Percentiles rank a stretch among this genome's conserved stretches.
phyloP scores from a whole-genome alignment of 805 yeast genomes.

The Myxozyma melibiosi region DNA sequence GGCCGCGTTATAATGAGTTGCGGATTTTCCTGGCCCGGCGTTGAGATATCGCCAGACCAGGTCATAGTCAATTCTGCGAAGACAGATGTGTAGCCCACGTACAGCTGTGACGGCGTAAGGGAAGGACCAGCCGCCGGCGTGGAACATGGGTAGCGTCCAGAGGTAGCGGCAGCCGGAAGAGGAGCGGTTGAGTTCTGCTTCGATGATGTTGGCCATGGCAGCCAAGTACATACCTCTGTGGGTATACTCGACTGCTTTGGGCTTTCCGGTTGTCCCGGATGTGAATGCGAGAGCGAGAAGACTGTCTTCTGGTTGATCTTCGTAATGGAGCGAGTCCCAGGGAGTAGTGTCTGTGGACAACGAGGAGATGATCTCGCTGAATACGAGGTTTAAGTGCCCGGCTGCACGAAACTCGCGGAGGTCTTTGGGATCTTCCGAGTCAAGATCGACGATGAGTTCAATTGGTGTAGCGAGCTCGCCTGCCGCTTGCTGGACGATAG shows the following conservation, averaged over 20 bases:
- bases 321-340: constrained; percentile 23
- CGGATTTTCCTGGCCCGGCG: constrained; percentile 33
- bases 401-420: constrained; percentile 4
- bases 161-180: constrained; percentile 41
- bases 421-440: constrained; percentile 22
- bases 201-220: constrained; percentile 40
- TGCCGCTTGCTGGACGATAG: constrained; percentile 32
- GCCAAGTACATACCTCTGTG: constrained; percentile 43
- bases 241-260: constrained; percentile 46
- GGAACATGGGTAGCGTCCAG: constrained; percentile 46
- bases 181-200: constrained; percentile 40
- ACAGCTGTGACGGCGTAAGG: constrained; percentile 46
- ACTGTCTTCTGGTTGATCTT: constrained; percentile 29
- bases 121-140: constrained; percentile 45
- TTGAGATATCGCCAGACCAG: constrained; percentile 41
- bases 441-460: constrained; percentile 32
- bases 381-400: constrained; percentile 1
- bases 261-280: constrained; percentile 44
- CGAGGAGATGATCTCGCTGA: constrained; percentile 18
- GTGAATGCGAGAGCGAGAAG: constrained; percentile 39
- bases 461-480: not conserved
- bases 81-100: constrained; percentile 43
- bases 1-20: constrained; percentile 44
- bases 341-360: constrained; percentile 12
- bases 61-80: constrained; percentile 42